A percentile compares a stretch with the other conserved stretches of the same genome.
These are phyloP conservation scores for Kurtzmaniella fragi DNA, from an alignment of 805 yeast species.

Conservation along the genomic window DNA sequence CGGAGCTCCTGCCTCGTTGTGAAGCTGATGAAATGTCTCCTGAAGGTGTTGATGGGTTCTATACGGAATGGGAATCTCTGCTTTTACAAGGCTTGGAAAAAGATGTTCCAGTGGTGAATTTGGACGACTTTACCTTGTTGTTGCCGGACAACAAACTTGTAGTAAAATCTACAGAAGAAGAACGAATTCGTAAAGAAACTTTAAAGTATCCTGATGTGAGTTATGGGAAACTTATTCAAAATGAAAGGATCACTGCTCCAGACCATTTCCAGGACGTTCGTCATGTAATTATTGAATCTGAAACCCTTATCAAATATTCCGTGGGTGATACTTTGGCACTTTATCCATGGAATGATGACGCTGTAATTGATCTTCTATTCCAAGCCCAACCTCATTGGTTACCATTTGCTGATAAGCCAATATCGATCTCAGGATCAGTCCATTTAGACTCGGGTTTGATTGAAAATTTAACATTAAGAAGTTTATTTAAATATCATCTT, in stretches of 20 bases:
- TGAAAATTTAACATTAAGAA: slow-evolving; percentile 58
- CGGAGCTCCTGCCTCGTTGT: slow-evolving; percentile 63
- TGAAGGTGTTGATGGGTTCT: slow-evolving; percentile 75
- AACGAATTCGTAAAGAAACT: background rate
- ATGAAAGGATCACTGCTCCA: slow-evolving; percentile 57
- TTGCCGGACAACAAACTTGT: slow-evolving; percentile 21
- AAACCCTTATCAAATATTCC: slow-evolving; percentile 27
- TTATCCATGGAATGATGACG: slow-evolving; percentile 66
- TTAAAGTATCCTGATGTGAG: background rate
- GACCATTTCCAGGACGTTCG: slow-evolving; percentile 93
- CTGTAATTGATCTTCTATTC: slow-evolving; percentile 60
- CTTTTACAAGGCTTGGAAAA: slow-evolving; percentile 29
- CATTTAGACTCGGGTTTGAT: slow-evolving; percentile 56
- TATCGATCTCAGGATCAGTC: slow-evolving; percentile 18
- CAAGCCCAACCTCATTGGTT: slow-evolving; percentile 67
- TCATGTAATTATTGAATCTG: slow-evolving; percentile 40
- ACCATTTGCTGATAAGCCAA: slow-evolving; percentile 59
- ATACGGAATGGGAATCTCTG: slow-evolving; percentile 63
- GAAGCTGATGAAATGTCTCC: slow-evolving; percentile 87
- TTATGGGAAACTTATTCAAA: slow-evolving; percentile 44
- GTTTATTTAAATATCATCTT: slow-evolving; percentile 70
- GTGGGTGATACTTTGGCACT: slow-evolving; percentile 84
- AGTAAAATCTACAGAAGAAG: slow-evolving; percentile 4
- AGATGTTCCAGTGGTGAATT: slow-evolving; percentile 16
- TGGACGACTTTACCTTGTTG: slow-evolving; percentile 20